Base-by-base conservation (phyloP, 805 yeast species). In the Barnettozyma sp. region DNA sequence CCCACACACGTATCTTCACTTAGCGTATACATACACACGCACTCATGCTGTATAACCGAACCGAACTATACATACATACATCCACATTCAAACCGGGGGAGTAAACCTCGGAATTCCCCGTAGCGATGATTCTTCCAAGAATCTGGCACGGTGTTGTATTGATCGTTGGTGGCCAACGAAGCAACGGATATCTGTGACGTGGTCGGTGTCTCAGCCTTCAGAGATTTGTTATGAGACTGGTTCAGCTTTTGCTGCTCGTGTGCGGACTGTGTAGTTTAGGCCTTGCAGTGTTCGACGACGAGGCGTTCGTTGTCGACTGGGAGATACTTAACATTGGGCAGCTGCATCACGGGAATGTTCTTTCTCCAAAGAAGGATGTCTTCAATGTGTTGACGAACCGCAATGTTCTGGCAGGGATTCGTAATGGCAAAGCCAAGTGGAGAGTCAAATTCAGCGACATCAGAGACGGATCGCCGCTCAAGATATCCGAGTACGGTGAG, bases 221-320 rank as follows among this genome's bases (percentile, higher is more conserved):
- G 11, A 4, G 13, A 22, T n/a, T 13, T 20, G 16, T 14, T 16
- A 36, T 36, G 39, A 29, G 26, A 21, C 17, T 22, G 6, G 10
- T 38, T 10, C 34, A 19, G 31, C 14, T 20, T 2, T 14, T 34
- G 4, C 22, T 30, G 21, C 14, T 21, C 15, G 14, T 29, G 9
- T 21, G 24, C n/a, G 28, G 25, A 7, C 18, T 37, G 6, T 5
- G 33, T 4, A 20, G 25, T 15, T 13, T 16, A 4, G 14, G 34
- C 1, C 6, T 6, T 3, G 54, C 65, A 0, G 56, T 66, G 5
- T 64, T 56, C 44, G 56, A 65, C 18, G 80, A 75, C 35, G 78
- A 75, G 41, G 76, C 78, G 0, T 73, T 68, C 49, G 55, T 55
- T 13, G 60, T 60, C 22, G 84, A 78, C 45, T 76, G 80, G 79